Conservation (phyloP, 495 filamentous ascomycete species). For the Recurvomyces mirabilis region DNA sequence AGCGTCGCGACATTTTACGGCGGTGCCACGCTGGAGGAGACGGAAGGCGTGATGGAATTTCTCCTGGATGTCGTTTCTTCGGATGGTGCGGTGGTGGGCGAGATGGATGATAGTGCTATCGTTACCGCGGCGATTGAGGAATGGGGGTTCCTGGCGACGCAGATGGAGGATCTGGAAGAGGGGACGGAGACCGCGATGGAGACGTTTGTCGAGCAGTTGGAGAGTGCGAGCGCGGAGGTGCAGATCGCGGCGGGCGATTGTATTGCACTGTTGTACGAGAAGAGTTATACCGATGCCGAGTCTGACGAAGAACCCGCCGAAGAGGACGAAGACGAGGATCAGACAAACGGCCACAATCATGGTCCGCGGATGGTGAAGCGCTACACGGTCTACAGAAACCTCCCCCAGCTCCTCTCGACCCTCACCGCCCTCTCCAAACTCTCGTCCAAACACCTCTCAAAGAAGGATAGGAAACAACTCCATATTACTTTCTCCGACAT, state of each 20-base stretch:
- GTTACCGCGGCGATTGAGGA: slow-evolving; percentile 75
- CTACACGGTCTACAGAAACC: slow-evolving; percentile 31
- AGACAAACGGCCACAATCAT: slow-evolving; percentile 2
- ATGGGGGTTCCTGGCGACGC: slow-evolving; percentile 80
- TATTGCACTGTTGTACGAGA: slow-evolving; percentile 83
- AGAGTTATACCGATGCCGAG: slow-evolving; percentile 53
- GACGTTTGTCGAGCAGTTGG: slow-evolving; percentile 79
- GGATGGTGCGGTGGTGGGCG: slow-evolving; percentile 65
- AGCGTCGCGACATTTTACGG: slow-evolving; percentile 64
- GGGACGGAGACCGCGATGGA: slow-evolving; percentile 68
- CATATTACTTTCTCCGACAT: slow-evolving; percentile 74
- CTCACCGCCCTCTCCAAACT: slow-evolving; percentile 45
- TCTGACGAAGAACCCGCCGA: slow-evolving; percentile 31
- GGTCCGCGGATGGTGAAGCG: slow-evolving; percentile 48
- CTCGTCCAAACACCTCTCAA: slow-evolving; percentile 61
- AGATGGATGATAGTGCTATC: slow-evolving; percentile 60
- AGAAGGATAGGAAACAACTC: slow-evolving; percentile 65
- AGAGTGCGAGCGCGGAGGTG: slow-evolving; percentile 61
- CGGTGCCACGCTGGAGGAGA: slow-evolving; percentile 59
- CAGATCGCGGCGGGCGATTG: slow-evolving; percentile 82
- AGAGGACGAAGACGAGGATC: slow-evolving; percentile 16
- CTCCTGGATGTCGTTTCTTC: slow-evolving; percentile 77
- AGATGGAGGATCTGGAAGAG: slow-evolving; percentile 66
- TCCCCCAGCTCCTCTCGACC: slow-evolving; percentile 36
- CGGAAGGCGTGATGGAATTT: slow-evolving; percentile 68